Evolutionary conservation across 345 rosid genomes (phyloP), one percentile per base, ranked within the genome.

Genomic region (Crucihimalaya himalaica): DNA sequence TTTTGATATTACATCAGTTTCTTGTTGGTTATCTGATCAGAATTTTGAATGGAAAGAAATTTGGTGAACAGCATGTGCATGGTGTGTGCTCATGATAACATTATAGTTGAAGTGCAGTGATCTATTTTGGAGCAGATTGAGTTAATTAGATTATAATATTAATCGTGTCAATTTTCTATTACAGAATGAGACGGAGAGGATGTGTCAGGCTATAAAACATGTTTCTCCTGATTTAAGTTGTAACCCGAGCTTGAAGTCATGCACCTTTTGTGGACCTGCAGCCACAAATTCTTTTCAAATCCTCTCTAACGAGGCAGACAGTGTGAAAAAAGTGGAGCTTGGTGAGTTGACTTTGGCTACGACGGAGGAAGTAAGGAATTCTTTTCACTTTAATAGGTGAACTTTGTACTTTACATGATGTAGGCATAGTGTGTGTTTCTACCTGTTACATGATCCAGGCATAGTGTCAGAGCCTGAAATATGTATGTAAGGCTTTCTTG

Each of bases 111-210:
- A 43, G 56, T 45, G 63, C 50, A 73, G 52, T 73, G 60, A 15
- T 67, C 11, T 46, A 11, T 74, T 45, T 66, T 39, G 66, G 47
- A 60, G 28, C 28, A 39, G 21, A 10, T 12, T 68, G 69, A 68
- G 74, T 45, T 62, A 3, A 48, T 25, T 23, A 46, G 20, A 71
- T 55, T 29, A 12, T 46, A 37, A n/a, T 47, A 19, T 25, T 64
- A 48, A 34, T 29, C 15, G 11, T 46, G 62, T 54, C 19, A 66
- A 9, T 65, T 25, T 73, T 60, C 70, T 32, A 72, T 66, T 79
- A 72, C 79, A 93, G 98, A 47, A 25, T 75, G 91, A 95, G 67
- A 90, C 92, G 35, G 88, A 81, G 86, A 87, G 59, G 86, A 81
- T 88, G 81, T 84, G 81, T 76, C 78, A 61, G 63, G 74, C 80